phyloP scores from a whole-genome alignment of 2,329 filamentous ascomycete genomes.

The Dendrostoma leiphaemia region DNA sequence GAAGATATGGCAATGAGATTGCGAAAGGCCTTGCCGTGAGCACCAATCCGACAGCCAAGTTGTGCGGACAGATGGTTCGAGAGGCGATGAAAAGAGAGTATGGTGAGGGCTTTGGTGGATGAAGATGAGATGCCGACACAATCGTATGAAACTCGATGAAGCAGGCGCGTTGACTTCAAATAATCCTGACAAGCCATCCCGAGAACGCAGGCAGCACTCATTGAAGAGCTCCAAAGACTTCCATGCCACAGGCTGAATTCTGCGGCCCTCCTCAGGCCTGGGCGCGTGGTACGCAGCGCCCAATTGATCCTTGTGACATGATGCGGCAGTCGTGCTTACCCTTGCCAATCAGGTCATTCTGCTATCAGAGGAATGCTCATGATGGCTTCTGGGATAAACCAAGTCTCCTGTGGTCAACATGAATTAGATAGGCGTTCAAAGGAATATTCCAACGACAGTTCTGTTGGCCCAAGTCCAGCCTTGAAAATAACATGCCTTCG shows the following conservation, averaged over 20 bases:
- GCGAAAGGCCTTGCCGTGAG: conserved; percentile 63
- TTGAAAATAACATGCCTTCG: conserved; percentile 38
- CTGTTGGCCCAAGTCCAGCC: not conserved
- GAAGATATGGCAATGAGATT: conserved; percentile 63
- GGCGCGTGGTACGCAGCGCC: no score
- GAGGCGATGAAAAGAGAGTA: conserved; percentile 71
- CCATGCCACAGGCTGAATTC: not conserved
- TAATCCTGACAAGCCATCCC: no score
- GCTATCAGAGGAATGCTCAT: not conserved
- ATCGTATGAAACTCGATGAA: no score
- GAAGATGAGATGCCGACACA: not conserved
- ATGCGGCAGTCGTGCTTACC: not conserved
- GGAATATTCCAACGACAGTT: not conserved
- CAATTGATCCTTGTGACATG: no score
- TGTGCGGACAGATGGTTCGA: conserved; percentile 67
- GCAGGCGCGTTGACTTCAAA: not conserved
- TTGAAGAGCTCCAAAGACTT: not conserved
- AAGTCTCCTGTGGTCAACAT: conserved; percentile 21
- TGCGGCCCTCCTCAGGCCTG: no score
- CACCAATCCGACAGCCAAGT: conserved; percentile 66
- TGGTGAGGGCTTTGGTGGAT: conserved; percentile 41
- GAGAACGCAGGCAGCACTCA: not conserved
- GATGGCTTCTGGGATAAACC: conserved; percentile 17
- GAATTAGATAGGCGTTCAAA: conserved; percentile 1
- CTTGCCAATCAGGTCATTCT: not conserved